These are phyloP conservation scores for Pseudogymnoascus sp. DNA, from an alignment of 2,329 filamentous ascomycete genomes.

Conservation along the genomic window DNA sequence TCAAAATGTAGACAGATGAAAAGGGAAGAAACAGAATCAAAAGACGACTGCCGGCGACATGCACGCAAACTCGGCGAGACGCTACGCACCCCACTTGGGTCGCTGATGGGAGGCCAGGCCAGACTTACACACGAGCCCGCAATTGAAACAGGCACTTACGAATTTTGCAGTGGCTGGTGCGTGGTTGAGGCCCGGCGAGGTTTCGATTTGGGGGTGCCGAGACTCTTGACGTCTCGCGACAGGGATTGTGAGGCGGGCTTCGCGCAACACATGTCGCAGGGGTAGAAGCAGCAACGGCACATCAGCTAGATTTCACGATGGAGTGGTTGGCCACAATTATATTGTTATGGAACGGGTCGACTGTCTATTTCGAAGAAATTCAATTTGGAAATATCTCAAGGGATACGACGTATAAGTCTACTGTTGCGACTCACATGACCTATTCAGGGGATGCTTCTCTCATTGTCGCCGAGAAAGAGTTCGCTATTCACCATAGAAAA, in stretches of 20 bases:
- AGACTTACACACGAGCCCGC: not conserved
- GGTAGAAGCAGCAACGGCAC: not conserved
- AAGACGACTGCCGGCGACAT: not conserved
- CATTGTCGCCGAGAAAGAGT: not conserved
- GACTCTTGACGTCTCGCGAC: conserved; percentile 9
- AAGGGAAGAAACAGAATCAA: not conserved
- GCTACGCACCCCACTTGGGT: conserved; percentile 2
- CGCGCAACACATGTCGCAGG: conserved; percentile 3
- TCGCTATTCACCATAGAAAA: not conserved
- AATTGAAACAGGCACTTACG: conserved; percentile 7
- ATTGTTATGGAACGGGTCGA: not conserved
- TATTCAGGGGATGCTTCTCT: not conserved
- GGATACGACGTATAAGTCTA: not conserved
- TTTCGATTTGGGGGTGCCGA: not conserved
- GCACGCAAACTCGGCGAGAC: not conserved
- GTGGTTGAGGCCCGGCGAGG: not conserved
- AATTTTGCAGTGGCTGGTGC: not conserved
- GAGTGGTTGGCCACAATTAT: not conserved
- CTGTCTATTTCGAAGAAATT: not conserved
- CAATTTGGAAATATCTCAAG: not conserved
- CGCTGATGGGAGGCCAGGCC: not conserved
- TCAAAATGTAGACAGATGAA: conserved; percentile 4
- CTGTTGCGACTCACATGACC: not conserved
- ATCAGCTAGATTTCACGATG: not conserved
- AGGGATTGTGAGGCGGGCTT: conserved; percentile 8